Conservation (phyloP, 345 rosid species). For the Bruguiera parviflora region DNA sequence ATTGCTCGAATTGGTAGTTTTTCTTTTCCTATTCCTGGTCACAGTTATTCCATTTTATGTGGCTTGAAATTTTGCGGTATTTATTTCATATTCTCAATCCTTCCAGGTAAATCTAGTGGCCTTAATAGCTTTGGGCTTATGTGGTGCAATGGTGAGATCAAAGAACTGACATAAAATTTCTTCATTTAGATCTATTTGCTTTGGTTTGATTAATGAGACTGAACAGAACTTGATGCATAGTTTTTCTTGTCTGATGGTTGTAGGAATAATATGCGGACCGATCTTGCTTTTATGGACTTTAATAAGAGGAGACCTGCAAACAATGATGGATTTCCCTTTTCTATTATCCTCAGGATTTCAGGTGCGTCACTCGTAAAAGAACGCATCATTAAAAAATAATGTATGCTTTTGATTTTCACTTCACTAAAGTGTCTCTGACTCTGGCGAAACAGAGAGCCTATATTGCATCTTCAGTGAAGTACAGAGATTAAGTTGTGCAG, state of each 20-base stretch:
- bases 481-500: neutral
- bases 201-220: neutral
- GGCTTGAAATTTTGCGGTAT: neutral
- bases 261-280: conserved; percentile 27
- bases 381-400: too few species aligned
- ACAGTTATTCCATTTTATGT: neutral
- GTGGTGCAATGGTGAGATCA: conserved; percentile 33
- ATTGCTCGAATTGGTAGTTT: conserved; percentile 26
- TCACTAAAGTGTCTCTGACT: too few species aligned
- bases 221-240: neutral
- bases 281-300: conserved; percentile 26
- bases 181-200: neutral
- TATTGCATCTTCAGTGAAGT: neutral
- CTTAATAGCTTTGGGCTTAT: conserved; percentile 34
- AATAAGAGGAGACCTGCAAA: conserved; percentile 23
- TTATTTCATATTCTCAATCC: neutral
- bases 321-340: conserved; percentile 24
- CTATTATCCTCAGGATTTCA: conserved; percentile 30
- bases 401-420: too few species aligned
- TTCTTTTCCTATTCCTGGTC: neutral
- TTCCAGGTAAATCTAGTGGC: conserved; percentile 33
- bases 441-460: too few species aligned
- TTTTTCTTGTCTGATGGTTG: neutral
- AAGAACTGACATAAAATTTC: neutral
- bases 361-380: conserved; percentile 16